These are phyloP conservation scores for Rhizoclosmatium globosum DNA, from an alignment of 192 early-diverging fungal species.

Conservation along the genomic window DNA sequence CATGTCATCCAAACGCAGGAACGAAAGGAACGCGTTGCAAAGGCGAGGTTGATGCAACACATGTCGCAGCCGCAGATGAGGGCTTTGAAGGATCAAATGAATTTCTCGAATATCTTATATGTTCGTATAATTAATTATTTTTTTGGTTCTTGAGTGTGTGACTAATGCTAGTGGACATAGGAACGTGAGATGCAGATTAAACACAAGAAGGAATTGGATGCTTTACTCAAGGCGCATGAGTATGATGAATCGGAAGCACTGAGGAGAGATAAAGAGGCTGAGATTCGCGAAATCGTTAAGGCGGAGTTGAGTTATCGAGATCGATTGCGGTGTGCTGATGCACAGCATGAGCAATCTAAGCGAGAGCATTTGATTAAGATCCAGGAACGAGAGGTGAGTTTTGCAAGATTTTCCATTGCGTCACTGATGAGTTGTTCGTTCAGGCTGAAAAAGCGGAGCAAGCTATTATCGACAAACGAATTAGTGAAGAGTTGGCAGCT, in stretches of 20 bases:
- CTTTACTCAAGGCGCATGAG: constrained; percentile 19
- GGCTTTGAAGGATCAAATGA: constrained; percentile 42
- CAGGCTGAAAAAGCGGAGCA: constrained; percentile 16
- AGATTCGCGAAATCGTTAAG: constrained; percentile 14
- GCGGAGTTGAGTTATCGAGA: constrained; percentile 6
- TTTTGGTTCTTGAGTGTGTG: neutral
- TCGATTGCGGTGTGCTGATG: neutral
- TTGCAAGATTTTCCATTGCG: neutral
- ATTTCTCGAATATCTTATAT: constrained; percentile 57
- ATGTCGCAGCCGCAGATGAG: constrained; percentile 44
- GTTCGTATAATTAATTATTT: constrained; percentile 28
- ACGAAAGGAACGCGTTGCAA: constrained; percentile 45
- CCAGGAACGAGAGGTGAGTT: constrained; percentile 12
- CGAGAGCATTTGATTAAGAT: neutral
- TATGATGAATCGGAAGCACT: constrained; percentile 23
- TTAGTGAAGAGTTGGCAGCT: neutral
- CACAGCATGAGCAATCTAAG: constrained; percentile 1
- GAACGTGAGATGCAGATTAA: constrained; percentile 53
- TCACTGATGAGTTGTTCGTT: no score
- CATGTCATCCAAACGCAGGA: constrained; percentile 38
- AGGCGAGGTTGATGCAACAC: constrained; percentile 53
- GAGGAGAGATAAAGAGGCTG: constrained; percentile 9
- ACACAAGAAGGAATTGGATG: constrained; percentile 24
- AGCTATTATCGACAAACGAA: constrained; percentile 25
- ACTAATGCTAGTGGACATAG: constrained; percentile 23